Base-by-base conservation (phyloP, 345 rosid species). In the Orychophragmus violaceus region DNA sequence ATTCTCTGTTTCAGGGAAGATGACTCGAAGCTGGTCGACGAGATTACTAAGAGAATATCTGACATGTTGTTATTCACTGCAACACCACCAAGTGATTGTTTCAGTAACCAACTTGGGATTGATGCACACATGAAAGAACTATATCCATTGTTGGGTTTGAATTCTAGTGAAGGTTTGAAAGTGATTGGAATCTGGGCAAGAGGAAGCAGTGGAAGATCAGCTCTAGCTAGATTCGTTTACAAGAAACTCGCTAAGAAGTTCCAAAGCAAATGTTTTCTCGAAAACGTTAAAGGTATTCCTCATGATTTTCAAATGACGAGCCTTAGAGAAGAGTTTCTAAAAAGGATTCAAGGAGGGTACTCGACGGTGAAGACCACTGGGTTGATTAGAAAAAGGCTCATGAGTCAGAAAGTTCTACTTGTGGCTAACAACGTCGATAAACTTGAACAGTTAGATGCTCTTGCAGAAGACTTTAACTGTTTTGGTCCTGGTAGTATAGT, bases 401-500 rank as follows among this genome's bases (percentile, higher is more conserved):
- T 21, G 19, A 35, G 17, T 9, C 71, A 74, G 30, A 74, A 32
- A 41, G 62, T 42, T 27, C 42, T 74, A 13, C 56, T 74, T 22
- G 73, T 74, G 17, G 57, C 48, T 2, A 55, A 67, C 14, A 62
- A 67, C 4, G 64, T 35, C 2, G 29, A 58, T 46, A 58, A 23
- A 2, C 48, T 58, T 1, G 49, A 68, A 16, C 72, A 68, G 14
- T 42, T 74, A n/a, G 67, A 74, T 52, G 55, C 44, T 12, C 68
- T 74, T 62, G 74, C 62, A 13, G 58, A 62, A 25, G 62, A 46
- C 0, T 69, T 37, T 8, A 49, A 68, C 62, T 33, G 21, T 28
- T 68, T 74, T 7, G 69, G 74, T 61, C 54, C 54, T 0, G 74
- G 74, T 22, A 70, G 74, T 61, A 13, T 60, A n/a, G 74, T 70